Evolutionary conservation across 139 green algal species (phyloP), one percentile per base, ranked within the genome.

Genomic region (Ettlia oleoabundans): DNA sequence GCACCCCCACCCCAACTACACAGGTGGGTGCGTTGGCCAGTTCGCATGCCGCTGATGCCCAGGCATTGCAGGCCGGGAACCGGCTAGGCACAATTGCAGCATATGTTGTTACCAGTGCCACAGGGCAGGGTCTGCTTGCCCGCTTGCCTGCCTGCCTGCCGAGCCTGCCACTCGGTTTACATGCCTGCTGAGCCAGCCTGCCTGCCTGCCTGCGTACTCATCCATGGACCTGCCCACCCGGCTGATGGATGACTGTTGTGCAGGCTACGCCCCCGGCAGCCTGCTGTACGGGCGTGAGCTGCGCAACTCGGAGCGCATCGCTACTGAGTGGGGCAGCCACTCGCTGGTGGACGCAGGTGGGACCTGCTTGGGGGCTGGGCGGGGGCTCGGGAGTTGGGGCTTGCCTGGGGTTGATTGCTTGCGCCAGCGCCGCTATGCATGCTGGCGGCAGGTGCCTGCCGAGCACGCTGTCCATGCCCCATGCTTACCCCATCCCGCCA

Each of bases 291-390:
- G 67, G 28, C 42, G 61, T 2, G 53, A 75, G 68, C 70, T 85
- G 24, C n/a, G 67, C 9, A n/a, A 24, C 38, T 30, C 58, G 4
- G 21, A 67, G 30, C 55, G 80, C 9, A 70, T 85, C 51, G 61
- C 55, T 26, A 80, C 80, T 2, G 62, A 55, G 33, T 85, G 80
- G 80, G 80, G 80, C 69, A 66, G 35, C 4, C 71, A 80, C 69
- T 67, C 69, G 1, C 61, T 85, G 67, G 72, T 82, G 72, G 82
- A 87, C 47, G 85, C 83, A 38, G 37, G 6, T 35, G 24, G 7
- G 63, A 30, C 63, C 28, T n/a, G 63, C 3, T 15, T 43, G 63
- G 32, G 32, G 30, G 64, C 64, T 2, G 64, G 61, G n/a, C 13
- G 61, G 61, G 22, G 24, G n/a, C 2, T 3, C 4, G 32, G 64